Percentiles rank a stretch among this genome's conserved stretches.
phyloP scores from a whole-genome alignment of 2,329 filamentous ascomycete genomes.

The Neofusicoccum laricinum region DNA sequence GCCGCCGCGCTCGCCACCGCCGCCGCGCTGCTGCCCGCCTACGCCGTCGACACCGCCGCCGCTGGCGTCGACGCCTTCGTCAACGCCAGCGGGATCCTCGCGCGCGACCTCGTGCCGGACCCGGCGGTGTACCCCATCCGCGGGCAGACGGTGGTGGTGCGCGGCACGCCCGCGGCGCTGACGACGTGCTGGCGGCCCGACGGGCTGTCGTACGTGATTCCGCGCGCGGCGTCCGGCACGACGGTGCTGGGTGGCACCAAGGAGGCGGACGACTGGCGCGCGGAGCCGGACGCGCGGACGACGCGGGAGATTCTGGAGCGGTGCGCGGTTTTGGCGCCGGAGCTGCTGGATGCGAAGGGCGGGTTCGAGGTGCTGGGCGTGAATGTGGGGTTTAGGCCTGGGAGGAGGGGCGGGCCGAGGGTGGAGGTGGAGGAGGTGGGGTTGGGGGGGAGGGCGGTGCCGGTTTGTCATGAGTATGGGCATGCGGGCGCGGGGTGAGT shows the following conservation, averaged over 20 bases:
- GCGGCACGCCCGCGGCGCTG: constrained; percentile 35
- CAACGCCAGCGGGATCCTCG: constrained; percentile 45
- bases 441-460: constrained; percentile 25
- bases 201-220: constrained; percentile 40
- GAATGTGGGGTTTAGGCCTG: constrained; percentile 45
- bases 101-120: constrained; percentile 36
- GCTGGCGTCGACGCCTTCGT: constrained; percentile 30
- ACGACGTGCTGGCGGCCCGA: constrained; percentile 23
- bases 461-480: constrained; percentile 48
- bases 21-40: not conserved
- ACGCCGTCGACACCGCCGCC: not conserved
- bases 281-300: constrained; percentile 29
- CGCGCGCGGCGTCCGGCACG: constrained; percentile 38
- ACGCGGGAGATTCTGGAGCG: constrained; percentile 37
- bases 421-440: constrained; percentile 38
- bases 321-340: constrained; percentile 34
- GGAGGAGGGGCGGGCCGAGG: constrained; percentile 42
- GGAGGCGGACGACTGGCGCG: constrained; percentile 36
- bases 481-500: constrained; percentile 42
- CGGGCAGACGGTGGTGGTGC: constrained; percentile 47
- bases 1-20: constrained; percentile 24
- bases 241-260: constrained; percentile 48
- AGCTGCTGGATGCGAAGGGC: constrained; percentile 28
- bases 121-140: constrained; percentile 39
- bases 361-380: constrained; percentile 44